Conservation (phyloP, 352 stramenopile species). For the Phytophthora boehmeriae region DNA sequence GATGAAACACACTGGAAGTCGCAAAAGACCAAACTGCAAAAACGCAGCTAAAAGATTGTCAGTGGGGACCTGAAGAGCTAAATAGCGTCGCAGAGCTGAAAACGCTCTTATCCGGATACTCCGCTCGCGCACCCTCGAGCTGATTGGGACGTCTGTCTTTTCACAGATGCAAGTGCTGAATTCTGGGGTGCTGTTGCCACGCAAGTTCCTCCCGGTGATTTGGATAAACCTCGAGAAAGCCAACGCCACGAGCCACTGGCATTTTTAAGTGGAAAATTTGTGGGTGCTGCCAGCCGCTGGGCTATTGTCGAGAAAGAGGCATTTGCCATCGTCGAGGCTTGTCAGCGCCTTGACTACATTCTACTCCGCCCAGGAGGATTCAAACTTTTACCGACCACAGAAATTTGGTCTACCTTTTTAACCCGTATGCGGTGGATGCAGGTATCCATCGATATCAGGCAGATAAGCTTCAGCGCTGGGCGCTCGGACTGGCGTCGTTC, state of each 20-base stretch:
- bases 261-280: constrained; percentile 11
- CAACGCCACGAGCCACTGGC: constrained; percentile 2
- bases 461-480: constrained; percentile 22
- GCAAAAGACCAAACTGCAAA: too few relatives aligned
- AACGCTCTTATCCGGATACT: too few relatives aligned
- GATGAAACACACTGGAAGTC: too few relatives aligned
- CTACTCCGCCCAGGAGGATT: constrained; percentile 16
- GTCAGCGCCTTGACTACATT: constrained; percentile 15
- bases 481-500: constrained; percentile 7
- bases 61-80: too few relatives aligned
- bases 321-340: constrained; percentile 14
- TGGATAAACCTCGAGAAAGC: background rate
- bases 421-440: background rate
- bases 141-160: constrained; percentile 2
- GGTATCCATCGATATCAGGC: constrained; percentile 12
- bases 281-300: constrained; percentile 1
- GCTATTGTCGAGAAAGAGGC: constrained; percentile 30
- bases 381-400: constrained; percentile 25
- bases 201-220: background rate
- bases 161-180: constrained; percentile 5
- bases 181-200: constrained; percentile 1
- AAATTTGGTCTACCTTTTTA: constrained; percentile 27
- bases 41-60: too few relatives aligned
- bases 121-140: background rate
- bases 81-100: too few relatives aligned